Evolutionary conservation across 306 rosid genomes (phyloP).

Genomic region (Prunus fruticosa): DNA sequence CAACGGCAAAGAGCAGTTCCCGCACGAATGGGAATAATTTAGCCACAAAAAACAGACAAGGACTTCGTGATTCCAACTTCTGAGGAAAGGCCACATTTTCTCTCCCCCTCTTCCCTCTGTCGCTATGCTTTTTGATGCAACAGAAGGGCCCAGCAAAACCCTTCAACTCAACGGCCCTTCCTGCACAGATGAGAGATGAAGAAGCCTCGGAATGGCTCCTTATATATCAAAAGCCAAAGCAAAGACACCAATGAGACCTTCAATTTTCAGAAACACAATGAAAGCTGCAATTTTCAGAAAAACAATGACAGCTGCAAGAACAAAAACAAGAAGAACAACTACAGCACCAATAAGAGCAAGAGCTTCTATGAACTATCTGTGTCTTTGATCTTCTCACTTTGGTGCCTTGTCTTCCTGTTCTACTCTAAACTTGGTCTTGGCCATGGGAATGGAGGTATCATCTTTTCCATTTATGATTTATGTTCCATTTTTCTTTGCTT

Average conservation of each 20-base stretch:
- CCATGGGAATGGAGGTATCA: conserved; percentile 56
- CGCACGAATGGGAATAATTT: conserved; percentile 12
- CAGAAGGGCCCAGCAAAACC: conserved; percentile 3
- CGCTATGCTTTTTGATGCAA: neutral
- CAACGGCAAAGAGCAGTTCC: conserved; percentile 19
- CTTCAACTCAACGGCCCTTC: neutral
- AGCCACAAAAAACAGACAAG: conserved; percentile 17
- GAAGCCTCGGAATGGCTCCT: conserved; percentile 31
- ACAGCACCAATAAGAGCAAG: conserved; percentile 21
- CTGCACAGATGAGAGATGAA: conserved; percentile 48
- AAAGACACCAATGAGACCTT: conserved; percentile 15
- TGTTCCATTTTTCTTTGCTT: neutral
- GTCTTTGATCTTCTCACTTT: conserved; percentile 58
- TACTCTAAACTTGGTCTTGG: conserved; percentile 54
- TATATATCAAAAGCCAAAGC: conserved; percentile 31
- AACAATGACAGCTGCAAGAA: conserved; percentile 11
- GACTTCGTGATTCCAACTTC: neutral
- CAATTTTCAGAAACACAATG: conserved; percentile 7
- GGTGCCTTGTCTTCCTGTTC: conserved; percentile 61
- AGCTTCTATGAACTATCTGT: conserved; percentile 61
- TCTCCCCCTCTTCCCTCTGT: neutral
- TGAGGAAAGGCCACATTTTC: neutral
- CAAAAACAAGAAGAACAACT: conserved; percentile 16
- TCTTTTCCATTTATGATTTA: neutral
- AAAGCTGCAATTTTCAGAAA: neutral